Conservation (phyloP, 202 grass and related monocot species). For the Elaeis oleifera region DNA sequence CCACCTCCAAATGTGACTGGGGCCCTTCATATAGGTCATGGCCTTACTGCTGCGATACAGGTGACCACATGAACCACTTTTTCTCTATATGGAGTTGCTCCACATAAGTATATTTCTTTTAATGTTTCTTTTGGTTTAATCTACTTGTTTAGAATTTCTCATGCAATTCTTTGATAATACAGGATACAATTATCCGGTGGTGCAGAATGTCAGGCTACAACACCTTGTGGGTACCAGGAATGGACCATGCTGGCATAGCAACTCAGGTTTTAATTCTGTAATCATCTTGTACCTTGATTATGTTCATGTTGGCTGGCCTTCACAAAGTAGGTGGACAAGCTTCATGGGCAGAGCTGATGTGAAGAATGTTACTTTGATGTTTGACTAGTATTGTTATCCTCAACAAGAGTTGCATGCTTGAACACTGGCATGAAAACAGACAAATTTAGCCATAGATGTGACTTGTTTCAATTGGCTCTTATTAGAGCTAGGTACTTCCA, state of each 20-base stretch:
- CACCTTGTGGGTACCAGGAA: slow-evolving; percentile 54
- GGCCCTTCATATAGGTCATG: slow-evolving; percentile 99
- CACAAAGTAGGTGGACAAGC: too few relatives aligned
- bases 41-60: slow-evolving; percentile 68
- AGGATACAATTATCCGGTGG: slow-evolving; percentile 74
- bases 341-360: not conserved
- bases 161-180: slow-evolving; percentile 21
- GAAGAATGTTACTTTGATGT: not conserved
- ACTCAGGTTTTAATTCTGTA: slow-evolving; percentile 39
- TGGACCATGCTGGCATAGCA: slow-evolving; percentile 72
- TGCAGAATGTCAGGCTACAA: slow-evolving; percentile 52
- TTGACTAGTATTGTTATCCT: too few relatives aligned
- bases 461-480: too few relatives aligned
- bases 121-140: not conserved
- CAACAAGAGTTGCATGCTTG: too few relatives aligned
- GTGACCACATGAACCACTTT: slow-evolving; percentile 22
- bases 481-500: too few relatives aligned
- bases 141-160: slow-evolving; percentile 1
- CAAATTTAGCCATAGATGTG: too few relatives aligned
- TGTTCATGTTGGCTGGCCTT: not conserved
- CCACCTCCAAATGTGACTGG: slow-evolving; percentile 98
- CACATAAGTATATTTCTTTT: not conserved
- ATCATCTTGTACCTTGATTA: not conserved
- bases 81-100: not conserved
- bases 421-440: too few relatives aligned